Percentiles rank a stretch among this genome's conserved stretches.
Conservation (phyloP, 169 alveolate species). For the Plasmodium cynomolgi region DNA sequence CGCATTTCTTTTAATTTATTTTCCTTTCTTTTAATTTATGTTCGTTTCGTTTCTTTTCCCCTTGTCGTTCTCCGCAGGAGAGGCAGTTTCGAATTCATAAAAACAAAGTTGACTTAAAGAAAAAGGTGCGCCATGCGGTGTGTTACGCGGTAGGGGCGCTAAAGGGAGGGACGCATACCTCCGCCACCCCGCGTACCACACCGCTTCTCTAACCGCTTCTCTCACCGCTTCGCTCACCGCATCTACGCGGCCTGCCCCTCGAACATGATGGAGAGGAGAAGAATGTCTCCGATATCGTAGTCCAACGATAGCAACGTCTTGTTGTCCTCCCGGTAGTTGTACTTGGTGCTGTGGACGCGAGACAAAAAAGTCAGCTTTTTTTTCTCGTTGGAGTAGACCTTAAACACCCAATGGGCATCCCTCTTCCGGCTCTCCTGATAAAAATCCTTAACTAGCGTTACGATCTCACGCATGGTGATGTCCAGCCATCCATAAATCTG, state of each 20-base stretch:
- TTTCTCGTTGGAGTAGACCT: constrained; percentile 26
- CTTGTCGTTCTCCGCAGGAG: neutral
- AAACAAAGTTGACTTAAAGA: neutral
- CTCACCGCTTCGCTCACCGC: neutral
- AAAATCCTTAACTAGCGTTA: constrained; percentile 68
- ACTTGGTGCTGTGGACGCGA: constrained; percentile 57
- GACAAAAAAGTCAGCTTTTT: constrained; percentile 29
- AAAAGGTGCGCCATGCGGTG: neutral
- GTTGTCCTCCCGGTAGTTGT: constrained; percentile 52
- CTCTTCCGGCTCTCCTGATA: constrained; percentile 72
- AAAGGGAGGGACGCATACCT: neutral
- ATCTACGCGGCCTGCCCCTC: neutral
- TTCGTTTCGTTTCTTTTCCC: neutral
- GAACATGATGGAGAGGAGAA: constrained; percentile 40
- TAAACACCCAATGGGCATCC: constrained; percentile 71
- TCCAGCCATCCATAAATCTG: constrained; percentile 74
- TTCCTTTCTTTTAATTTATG: too few relatives aligned
- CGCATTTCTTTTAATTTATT: too few relatives aligned
- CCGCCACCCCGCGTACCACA: too few relatives aligned
- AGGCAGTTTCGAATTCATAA: neutral
- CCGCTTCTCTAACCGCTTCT: too few relatives aligned
- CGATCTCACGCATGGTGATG: constrained; percentile 70
- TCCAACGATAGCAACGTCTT: constrained; percentile 57
- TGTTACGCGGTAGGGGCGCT: neutral
- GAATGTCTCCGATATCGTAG: constrained; percentile 68